phyloP scores from a whole-genome alignment of 495 filamentous ascomycete species.

The Aspergillus olivimuriae region DNA sequence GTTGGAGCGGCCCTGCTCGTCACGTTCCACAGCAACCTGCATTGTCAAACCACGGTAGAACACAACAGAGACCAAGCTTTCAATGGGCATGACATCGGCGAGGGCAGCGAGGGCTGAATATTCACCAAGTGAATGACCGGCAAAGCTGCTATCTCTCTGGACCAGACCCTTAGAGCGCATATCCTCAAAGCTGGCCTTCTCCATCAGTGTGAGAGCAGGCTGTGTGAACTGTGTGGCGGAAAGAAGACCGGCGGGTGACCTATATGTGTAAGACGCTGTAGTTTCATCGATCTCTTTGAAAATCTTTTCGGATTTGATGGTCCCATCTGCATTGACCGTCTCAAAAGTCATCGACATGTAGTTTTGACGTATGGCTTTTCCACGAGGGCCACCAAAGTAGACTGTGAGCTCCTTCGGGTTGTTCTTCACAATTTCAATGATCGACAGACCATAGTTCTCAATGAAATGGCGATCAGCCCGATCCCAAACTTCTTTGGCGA shows the following conservation, averaged over 20 bases:
- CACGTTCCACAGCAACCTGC: conserved; percentile 98
- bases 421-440: conserved; percentile 98
- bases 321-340: conserved; percentile 82
- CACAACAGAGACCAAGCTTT: conserved; percentile 94
- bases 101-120: conserved; percentile 96
- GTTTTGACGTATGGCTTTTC: conserved; percentile 94
- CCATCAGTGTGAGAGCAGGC: conserved; percentile 95
- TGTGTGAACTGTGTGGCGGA: conserved; percentile 99
- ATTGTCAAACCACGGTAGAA: conserved; percentile 99
- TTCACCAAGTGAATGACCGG: conserved; percentile 95
- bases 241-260: conserved; percentile 88
- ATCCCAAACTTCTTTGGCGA: conserved; percentile 97
- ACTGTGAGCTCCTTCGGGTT: conserved; percentile 99
- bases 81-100: conserved; percentile 98
- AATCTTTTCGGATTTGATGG: conserved; percentile 95
- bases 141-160: conserved; percentile 92
- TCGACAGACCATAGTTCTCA: conserved; percentile 97
- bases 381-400: conserved; percentile 93
- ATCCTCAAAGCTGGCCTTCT: conserved; percentile 98
- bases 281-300: conserved; percentile 94
- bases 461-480: conserved; percentile 96
- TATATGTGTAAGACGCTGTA: conserved; percentile 93
- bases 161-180: conserved; percentile 97
- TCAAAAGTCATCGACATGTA: conserved; percentile 99
- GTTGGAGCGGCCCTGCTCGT: conserved; percentile 85